Conservation (phyloP, 1,139 yeast genomes). For the Candida sp. region DNA sequence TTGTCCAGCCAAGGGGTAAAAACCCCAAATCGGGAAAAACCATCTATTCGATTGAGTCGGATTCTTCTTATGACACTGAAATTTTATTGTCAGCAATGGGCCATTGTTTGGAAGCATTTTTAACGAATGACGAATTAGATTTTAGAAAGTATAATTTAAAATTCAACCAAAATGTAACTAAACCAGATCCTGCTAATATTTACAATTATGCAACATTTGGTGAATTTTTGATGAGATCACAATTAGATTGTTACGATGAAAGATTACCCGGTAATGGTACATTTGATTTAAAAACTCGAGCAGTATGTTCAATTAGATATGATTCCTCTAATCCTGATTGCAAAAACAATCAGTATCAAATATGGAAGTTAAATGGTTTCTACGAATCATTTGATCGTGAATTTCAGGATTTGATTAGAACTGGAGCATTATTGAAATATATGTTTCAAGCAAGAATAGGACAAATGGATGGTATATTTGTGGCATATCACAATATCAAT, state of each 20-base stretch:
- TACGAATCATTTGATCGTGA: slow-evolving; percentile 83
- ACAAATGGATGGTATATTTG: slow-evolving; percentile 92
- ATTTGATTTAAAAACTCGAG: slow-evolving; percentile 90
- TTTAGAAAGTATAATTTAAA: slow-evolving; percentile 25
- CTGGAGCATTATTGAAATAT: slow-evolving; percentile 77
- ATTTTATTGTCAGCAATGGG: slow-evolving; percentile 77
- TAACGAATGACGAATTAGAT: slow-evolving; percentile 55
- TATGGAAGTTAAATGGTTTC: slow-evolving; percentile 56
- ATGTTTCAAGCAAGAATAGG: slow-evolving; percentile 92
- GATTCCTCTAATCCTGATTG: slow-evolving; percentile 64
- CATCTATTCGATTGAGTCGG: slow-evolving; percentile 67
- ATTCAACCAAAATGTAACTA: slow-evolving; percentile 2
- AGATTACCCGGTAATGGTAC: slow-evolving; percentile 88
- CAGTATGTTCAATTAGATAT: slow-evolving; percentile 81
- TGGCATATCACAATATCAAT: slow-evolving; percentile 85
- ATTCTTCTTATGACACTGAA: slow-evolving; percentile 65
- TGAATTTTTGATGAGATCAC: slow-evolving; percentile 80
- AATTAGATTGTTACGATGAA: slow-evolving; percentile 77
- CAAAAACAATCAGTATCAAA: slow-evolving; percentile 55
- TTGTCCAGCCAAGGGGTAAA: slow-evolving; percentile 33
- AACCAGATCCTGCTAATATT: slow-evolving; percentile 15
- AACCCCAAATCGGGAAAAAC: slow-evolving; percentile 23
- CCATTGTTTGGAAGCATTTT: slow-evolving; percentile 67
- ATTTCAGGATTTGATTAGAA: slow-evolving; percentile 66
- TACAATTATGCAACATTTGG: slow-evolving; percentile 77